Evolutionary conservation across 2,329 filamentous ascomycete species (phyloP).

Genomic region (Penicillium sp.): DNA sequence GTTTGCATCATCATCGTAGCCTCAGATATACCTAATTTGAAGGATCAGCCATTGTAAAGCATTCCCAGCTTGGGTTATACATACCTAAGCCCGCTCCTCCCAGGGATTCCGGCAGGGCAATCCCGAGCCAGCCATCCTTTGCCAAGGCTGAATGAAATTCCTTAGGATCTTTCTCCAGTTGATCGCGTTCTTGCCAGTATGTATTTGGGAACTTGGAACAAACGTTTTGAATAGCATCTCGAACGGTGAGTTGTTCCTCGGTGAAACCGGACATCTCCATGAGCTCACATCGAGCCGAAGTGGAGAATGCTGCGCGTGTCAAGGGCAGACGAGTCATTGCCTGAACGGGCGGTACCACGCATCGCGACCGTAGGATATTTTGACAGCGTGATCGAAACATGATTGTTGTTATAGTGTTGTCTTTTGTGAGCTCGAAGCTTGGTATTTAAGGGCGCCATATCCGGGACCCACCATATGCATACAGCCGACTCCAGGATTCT

Average conservation of each 20-base stretch:
- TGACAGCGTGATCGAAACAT: constrained; percentile 18
- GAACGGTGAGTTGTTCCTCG: constrained; percentile 70
- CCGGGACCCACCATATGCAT: background rate
- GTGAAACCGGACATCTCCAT: constrained; percentile 75
- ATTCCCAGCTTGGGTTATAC: constrained; percentile 24
- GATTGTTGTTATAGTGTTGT: background rate
- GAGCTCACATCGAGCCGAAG: constrained; percentile 41
- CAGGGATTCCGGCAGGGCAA: constrained; percentile 71
- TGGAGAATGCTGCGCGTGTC: constrained; percentile 31
- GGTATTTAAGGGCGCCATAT: background rate
- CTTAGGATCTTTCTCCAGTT: constrained; percentile 67
- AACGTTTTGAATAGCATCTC: constrained; percentile 67
- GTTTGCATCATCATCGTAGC: constrained; percentile 88
- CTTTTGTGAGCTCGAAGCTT: background rate
- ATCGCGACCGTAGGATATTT: constrained; percentile 10
- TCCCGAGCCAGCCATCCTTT: constrained; percentile 76
- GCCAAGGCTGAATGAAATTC: constrained; percentile 76
- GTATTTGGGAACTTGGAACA: constrained; percentile 69
- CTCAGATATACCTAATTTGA: constrained; percentile 66
- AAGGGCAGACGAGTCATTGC: background rate
- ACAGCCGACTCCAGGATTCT: background rate
- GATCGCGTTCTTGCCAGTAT: constrained; percentile 76
- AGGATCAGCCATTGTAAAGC: background rate
- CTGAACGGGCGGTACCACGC: background rate
- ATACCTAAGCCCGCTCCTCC: constrained; percentile 69